Evolutionary conservation across 352 stramenopile species (phyloP).

Genomic region (Globisporangium abappressorium): DNA sequence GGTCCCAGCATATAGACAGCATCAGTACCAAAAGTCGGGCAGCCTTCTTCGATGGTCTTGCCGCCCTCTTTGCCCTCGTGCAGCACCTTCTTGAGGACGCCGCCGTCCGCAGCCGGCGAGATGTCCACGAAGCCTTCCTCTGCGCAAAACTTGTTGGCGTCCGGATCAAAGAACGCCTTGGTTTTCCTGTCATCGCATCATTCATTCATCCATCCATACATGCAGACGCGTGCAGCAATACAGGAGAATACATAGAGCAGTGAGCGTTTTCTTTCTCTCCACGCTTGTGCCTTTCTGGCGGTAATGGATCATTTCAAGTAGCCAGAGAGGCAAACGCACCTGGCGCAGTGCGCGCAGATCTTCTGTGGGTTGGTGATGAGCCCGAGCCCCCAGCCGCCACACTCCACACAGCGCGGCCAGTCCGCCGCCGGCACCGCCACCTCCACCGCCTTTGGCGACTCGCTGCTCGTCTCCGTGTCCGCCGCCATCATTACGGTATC

Average conservation of each 20-base stretch:
- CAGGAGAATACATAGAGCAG: neutral
- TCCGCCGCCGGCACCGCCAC: constrained; percentile 14
- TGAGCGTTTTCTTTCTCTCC: neutral
- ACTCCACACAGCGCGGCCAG: constrained; percentile 64
- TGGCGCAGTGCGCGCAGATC: constrained; percentile 71
- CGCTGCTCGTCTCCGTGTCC: neutral
- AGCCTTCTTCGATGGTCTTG: constrained; percentile 72
- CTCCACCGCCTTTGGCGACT: neutral
- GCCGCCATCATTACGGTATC: neutral
- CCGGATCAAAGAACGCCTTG: constrained; percentile 77
- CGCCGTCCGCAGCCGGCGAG: constrained; percentile 63
- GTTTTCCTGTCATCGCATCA: constrained; percentile 28
- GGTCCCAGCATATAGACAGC: neutral
- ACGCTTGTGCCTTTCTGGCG: neutral
- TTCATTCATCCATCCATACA: neutral
- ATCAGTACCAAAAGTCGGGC: constrained; percentile 63
- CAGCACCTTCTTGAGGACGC: constrained; percentile 82
- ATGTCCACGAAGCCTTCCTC: constrained; percentile 84
- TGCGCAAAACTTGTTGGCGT: constrained; percentile 56
- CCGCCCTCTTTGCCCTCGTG: constrained; percentile 47
- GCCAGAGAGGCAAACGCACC: constrained; percentile 23
- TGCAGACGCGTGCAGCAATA: neutral
- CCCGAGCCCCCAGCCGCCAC: constrained; percentile 62
- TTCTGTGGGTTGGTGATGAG: constrained; percentile 71
- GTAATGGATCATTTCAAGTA: no score